These are phyloP conservation scores for Colletotrichum cordylinicola DNA, from an alignment of 2,329 filamentous ascomycete genomes.

Conservation along the genomic window DNA sequence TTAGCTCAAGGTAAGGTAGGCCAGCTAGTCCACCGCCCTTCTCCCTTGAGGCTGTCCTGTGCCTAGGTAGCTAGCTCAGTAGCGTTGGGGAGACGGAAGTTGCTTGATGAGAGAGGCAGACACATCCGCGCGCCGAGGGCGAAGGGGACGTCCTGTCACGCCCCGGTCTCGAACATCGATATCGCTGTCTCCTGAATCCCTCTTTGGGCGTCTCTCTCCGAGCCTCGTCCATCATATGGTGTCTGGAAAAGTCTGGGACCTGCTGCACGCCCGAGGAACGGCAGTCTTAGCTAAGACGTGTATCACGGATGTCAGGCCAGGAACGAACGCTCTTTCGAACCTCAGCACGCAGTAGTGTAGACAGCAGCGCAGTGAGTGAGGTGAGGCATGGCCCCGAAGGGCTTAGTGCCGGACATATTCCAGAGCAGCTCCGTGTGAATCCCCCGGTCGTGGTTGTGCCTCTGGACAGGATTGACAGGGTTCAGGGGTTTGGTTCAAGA, in stretches of 20 bases:
- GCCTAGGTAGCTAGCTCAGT: conserved; percentile 5
- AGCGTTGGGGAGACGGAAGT: background rate
- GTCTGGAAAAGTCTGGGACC: background rate
- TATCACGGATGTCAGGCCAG: conserved; percentile 15
- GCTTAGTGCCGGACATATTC: conserved; percentile 11
- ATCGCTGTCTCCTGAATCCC: background rate
- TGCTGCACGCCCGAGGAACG: background rate
- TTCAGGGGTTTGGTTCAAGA: background rate
- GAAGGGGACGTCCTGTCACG: background rate
- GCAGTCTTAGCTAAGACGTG: conserved; percentile 13
- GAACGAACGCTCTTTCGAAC: background rate
- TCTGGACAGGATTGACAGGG: background rate
- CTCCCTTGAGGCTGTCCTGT: background rate
- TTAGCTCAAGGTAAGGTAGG: background rate
- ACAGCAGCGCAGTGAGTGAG: background rate
- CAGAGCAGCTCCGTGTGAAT: conserved; percentile 19
- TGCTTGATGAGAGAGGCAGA: background rate
- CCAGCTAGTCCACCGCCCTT: conserved; percentile 12
- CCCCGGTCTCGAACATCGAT: background rate
- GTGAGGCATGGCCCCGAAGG: background rate
- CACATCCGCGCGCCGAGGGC: background rate
- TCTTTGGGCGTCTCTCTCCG: background rate
- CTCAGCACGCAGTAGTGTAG: background rate
- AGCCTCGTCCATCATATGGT: background rate
- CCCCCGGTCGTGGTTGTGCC: background rate